Percentiles rank a stretch among this genome's conserved stretches.
Conservation (phyloP, 106 monocot species). For the Vanilla planifolia region DNA sequence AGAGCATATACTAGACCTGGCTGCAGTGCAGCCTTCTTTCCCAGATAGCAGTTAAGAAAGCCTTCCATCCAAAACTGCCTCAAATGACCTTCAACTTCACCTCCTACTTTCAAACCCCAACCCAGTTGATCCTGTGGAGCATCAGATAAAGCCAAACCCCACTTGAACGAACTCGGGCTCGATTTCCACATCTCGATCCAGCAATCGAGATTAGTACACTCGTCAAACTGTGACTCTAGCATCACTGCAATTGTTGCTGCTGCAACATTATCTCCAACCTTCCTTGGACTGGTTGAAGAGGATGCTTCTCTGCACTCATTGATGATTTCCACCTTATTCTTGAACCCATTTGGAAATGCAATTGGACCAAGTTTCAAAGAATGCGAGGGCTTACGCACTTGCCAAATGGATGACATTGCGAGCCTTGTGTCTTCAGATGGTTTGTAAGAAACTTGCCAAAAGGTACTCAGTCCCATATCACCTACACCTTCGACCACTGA, state of each 20-base stretch:
- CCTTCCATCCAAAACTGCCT: constrained; percentile 51
- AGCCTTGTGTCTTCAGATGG: constrained; percentile 49
- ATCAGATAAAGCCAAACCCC: constrained; percentile 64
- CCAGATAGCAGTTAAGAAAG: constrained; percentile 57
- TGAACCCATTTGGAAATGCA: constrained; percentile 24
- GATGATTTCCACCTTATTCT: constrained; percentile 5
- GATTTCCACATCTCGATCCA: constrained; percentile 72
- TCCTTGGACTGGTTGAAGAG: constrained; percentile 4
- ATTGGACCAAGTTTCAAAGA: constrained; percentile 28
- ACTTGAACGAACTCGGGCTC: constrained; percentile 15
- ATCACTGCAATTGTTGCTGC: constrained; percentile 54
- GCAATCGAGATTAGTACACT: constrained; percentile 31
- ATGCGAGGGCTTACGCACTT: constrained; percentile 19
- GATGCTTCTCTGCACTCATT: not conserved
- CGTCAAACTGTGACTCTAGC: constrained; percentile 52
- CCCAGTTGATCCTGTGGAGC: constrained; percentile 64
- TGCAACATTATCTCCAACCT: constrained; percentile 4
- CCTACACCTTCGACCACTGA: constrained; percentile 6
- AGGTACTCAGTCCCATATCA: constrained; percentile 28
- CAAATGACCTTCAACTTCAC: constrained; percentile 23
- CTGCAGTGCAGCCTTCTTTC: constrained; percentile 47
- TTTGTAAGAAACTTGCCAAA: constrained; percentile 48
- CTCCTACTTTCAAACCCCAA: constrained; percentile 65
- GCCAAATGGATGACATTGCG: constrained; percentile 45
- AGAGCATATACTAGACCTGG: constrained; percentile 54